Base-by-base conservation (phyloP, 108 stramenopile genomes). In the Pseudonitzschia delicatissima region DNA sequence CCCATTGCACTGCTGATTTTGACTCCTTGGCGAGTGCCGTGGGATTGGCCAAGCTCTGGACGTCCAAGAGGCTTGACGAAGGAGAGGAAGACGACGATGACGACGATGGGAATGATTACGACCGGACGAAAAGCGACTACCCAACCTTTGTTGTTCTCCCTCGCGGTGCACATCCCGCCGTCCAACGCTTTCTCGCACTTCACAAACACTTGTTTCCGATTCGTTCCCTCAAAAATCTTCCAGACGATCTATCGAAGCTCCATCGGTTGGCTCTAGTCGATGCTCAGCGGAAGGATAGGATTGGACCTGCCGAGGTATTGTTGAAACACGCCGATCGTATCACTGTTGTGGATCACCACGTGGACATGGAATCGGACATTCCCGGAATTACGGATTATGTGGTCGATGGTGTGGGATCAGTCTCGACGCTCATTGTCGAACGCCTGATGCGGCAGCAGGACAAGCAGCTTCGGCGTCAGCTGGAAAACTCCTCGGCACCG, bases 151-250 rank as follows among this genome's bases (percentile, higher is more conserved):
- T 97, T 3, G 91, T 92, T 7, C 66, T 97, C 23, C 96, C 96
- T n/a, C 80, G 91, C n/a, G 94, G 94, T 9, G 94, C 94, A 0
- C 92, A 94, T 76, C 96, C 96, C n/a, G 78, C 73, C 25, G 96
- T 96, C n/a, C 84, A 87, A 23, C 73, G 84, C 9, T 96, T 95
- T 55, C 64, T 96, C 29, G 84, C 89, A 0, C 73, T 95, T n/a
- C 96, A 96, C 71, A 92, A 92, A 64, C 92, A 95, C 44, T 66
- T 95, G 33, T 93, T 96, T 69, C 96, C 96, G 6, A 91, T 96
- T 50, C 87, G 91, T 26, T 83, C 85, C 18, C 71, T 96, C 28
- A 82, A 79, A 73, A 83, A 87, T 17, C 66, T 88, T 39, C 88
- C 89, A 32, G 64, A 72, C n/a, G 73, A 86, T 64, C 67, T 88